phyloP scores from a whole-genome alignment of 805 yeast genomes.

The Tetrapisispora arboricola region DNA sequence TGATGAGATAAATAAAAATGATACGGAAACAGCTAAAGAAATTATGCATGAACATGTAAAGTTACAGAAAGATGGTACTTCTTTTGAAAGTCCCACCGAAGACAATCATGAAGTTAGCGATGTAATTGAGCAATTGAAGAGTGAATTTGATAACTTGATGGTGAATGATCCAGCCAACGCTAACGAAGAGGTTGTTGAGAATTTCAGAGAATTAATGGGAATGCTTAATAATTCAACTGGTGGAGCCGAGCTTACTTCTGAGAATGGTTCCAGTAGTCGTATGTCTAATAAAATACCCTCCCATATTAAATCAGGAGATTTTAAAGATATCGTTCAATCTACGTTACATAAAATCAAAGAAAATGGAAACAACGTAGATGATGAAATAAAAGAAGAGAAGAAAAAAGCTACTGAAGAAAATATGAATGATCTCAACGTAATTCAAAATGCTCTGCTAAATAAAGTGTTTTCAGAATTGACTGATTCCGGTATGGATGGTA shows the following conservation, averaged over 20 bases:
- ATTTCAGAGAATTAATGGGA: conserved; percentile 16
- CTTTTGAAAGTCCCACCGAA: conserved; percentile 5
- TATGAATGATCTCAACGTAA: conserved; percentile 31
- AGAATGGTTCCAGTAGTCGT: background rate
- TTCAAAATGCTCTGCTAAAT: conserved; percentile 30
- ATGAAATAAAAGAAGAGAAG: conserved; percentile 41
- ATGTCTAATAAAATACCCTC: background rate
- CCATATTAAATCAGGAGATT: conserved; percentile 23
- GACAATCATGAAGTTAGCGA: conserved; percentile 27
- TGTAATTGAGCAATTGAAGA: conserved; percentile 19
- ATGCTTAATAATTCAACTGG: conserved; percentile 1
- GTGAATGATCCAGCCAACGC: conserved; percentile 29
- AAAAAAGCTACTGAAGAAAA: conserved; percentile 28
- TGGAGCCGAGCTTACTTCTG: background rate
- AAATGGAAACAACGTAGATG: conserved; percentile 61
- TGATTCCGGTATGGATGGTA: conserved; percentile 28
- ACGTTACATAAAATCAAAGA: conserved; percentile 74
- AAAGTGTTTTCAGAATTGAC: conserved; percentile 57
- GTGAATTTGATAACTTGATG: conserved; percentile 20
- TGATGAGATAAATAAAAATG: background rate
- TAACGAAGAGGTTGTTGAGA: conserved; percentile 38
- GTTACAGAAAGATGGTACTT: conserved; percentile 9
- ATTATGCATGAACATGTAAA: conserved; percentile 28
- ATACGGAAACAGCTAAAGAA: conserved; percentile 30
- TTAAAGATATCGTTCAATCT: conserved; percentile 67